Base-by-base conservation (phyloP, 495 filamentous ascomycete species). In the Lasiosphaeria ovina region DNA sequence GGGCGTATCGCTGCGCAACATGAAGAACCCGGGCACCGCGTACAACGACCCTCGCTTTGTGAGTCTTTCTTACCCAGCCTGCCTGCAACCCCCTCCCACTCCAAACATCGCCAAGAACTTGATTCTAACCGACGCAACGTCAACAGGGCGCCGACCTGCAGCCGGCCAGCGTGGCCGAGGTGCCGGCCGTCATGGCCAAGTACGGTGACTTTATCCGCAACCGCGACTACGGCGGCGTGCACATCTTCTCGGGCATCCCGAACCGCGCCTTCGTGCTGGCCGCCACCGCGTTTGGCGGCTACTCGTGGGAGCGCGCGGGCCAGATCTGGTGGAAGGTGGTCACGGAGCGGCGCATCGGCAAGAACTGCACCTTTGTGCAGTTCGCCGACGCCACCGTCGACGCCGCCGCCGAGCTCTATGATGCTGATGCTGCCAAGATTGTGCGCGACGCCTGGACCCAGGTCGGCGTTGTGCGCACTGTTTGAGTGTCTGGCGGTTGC, bases 21-120 rank as follows among this genome's bases (percentile, higher is more conserved):
- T 82, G 73, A 79, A 81, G 58, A 74, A 71, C 7, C 77, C 77
- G 16, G 77, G 77, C 0, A 80, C 77, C 3, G 77, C 78, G 9
- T 79, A 78, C 62, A 51, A 77, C 55, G 74, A 80, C 58, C 69
- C 67, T 1, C 69, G 70, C 36, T 72, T 78, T 58, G 78, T 73
- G 61, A 67, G 68, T 59, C 51, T 38, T 31, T 8, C 38, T 33
- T 67, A 24, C 1, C 24, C 24, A 1, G 24, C 24, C 24, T 24
- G 24, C 24, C 24, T 24, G 24, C 24, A 24, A 24, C 24, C 24
- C 24, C 24, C 0, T 24, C 24, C 24, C 24, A 24, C 24, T 24
- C 24, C 24, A 2, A 24, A 24, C 24, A 24, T 24, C 24, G 24
- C 24, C 24, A 24, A 24, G 24, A 24, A 24, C 16, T 47, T 47